phyloP scores from a whole-genome alignment of 2,329 filamentous ascomycete species.

The Lasiodiplodia hormozganensis region DNA sequence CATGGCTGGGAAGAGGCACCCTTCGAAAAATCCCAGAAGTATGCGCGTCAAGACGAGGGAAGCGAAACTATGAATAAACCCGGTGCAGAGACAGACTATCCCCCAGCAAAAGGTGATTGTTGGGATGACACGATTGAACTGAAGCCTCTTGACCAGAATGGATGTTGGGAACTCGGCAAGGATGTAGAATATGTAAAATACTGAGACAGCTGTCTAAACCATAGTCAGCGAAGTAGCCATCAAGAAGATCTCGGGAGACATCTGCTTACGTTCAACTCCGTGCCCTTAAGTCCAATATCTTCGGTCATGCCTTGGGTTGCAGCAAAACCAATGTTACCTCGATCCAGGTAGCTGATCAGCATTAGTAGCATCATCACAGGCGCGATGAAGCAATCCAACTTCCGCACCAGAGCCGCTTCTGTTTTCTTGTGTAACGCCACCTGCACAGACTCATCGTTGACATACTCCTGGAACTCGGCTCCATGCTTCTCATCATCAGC shows the following conservation, averaged over 20 bases:
- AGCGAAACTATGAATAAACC: conserved; percentile 37
- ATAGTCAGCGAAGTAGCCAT: neutral
- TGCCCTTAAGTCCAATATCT: conserved; percentile 38
- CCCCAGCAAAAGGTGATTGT: conserved; percentile 40
- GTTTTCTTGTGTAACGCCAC: conserved; percentile 34
- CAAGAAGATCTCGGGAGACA: neutral
- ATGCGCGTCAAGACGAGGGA: conserved; percentile 36
- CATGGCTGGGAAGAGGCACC: conserved; percentile 43
- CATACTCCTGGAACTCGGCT: neutral
- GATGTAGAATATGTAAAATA: conserved; percentile 47
- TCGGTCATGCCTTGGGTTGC: conserved; percentile 44
- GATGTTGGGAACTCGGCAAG: conserved; percentile 45
- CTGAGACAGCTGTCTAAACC: conserved; percentile 41
- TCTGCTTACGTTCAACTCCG: conserved; percentile 38
- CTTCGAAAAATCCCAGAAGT: conserved; percentile 41
- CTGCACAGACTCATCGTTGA: conserved; percentile 34
- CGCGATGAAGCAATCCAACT: conserved; percentile 43
- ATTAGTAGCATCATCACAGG: conserved; percentile 47
- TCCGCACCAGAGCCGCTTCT: conserved; percentile 40
- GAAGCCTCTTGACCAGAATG: conserved; percentile 41
- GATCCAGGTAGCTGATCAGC: conserved; percentile 44
- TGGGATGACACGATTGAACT: conserved; percentile 44
- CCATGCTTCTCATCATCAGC: conserved; percentile 10
- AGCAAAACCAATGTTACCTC: conserved; percentile 46
- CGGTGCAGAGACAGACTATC: conserved; percentile 37